A percentile compares a stretch with the other conserved stretches of the same genome.
Evolutionary conservation across 2,329 filamentous ascomycete genomes (phyloP).

Genomic region (Aspergillus sp.): DNA sequence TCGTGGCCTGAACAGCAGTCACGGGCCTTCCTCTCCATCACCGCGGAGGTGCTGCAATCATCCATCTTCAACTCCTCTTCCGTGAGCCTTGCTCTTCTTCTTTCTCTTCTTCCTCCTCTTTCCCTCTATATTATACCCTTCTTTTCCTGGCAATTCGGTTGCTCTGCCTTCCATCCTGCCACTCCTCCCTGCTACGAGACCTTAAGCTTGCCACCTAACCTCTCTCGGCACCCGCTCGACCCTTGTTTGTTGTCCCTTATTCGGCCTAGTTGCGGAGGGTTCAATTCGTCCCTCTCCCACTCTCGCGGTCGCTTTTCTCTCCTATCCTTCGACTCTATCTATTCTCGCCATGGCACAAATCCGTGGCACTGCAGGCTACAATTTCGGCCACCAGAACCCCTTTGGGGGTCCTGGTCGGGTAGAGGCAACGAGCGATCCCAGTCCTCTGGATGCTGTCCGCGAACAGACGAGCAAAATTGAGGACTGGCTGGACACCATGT

Average conservation of each 20-base stretch:
- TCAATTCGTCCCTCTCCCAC: conserved; percentile 11
- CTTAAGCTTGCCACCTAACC: neutral
- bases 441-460: conserved; percentile 82
- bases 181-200: neutral
- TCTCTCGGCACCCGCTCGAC: neutral
- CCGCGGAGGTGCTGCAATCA: conserved; percentile 10
- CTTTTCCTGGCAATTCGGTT: conserved; percentile 5
- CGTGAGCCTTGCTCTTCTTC: neutral
- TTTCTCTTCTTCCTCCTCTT: conserved; percentile 7
- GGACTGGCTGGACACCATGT: conserved; percentile 81
- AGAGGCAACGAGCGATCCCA: conserved; percentile 68
- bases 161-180: neutral
- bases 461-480: conserved; percentile 98
- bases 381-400: conserved; percentile 72
- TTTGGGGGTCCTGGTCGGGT: conserved; percentile 64
- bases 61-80: conserved; percentile 13
- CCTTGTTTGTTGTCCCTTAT: conserved; percentile 7
- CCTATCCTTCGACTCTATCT: neutral
- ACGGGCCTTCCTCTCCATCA: conserved; percentile 14
- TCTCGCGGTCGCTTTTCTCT: conserved; percentile 10
- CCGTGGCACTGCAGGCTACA: conserved; percentile 76
- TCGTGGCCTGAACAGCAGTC: conserved; percentile 40
- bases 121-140: conserved; percentile 1
- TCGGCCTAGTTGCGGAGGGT: neutral
- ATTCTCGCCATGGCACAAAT: conserved; percentile 50